These are phyloP conservation scores for Floccularia luteovirens DNA, from an alignment of 768 basidiomycete genomes.

Conservation along the genomic window DNA sequence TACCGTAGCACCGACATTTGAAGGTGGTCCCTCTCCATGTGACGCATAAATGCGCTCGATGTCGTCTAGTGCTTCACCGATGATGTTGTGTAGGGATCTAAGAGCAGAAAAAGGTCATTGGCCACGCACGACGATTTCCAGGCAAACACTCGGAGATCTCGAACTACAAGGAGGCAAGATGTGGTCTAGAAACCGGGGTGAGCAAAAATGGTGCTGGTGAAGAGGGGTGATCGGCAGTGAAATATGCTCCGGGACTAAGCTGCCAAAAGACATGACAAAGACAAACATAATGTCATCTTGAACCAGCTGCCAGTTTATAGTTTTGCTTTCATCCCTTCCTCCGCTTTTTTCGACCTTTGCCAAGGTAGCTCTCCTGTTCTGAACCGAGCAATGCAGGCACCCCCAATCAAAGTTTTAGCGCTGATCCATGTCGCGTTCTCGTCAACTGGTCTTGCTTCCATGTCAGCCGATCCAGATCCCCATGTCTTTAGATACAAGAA, in stretches of 20 bases:
- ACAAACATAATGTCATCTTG: background rate
- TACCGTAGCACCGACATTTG: constrained; percentile 8
- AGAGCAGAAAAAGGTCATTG: constrained; percentile 59
- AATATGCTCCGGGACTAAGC: background rate
- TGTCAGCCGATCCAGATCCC: background rate
- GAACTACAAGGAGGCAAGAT: background rate
- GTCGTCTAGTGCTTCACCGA: constrained; percentile 62
- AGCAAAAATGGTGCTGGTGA: background rate
- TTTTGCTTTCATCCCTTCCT: background rate
- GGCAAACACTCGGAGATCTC: constrained; percentile 3
- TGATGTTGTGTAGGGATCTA: constrained; percentile 55
- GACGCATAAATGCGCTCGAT: constrained; percentile 52
- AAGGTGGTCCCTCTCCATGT: constrained; percentile 9
- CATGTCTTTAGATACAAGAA: background rate
- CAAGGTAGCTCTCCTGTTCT: background rate
- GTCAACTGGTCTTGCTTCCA: background rate
- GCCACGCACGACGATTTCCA: constrained; percentile 1
- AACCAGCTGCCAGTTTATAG: background rate
- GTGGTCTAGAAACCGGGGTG: background rate
- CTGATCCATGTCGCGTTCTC: background rate
- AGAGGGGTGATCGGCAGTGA: background rate
- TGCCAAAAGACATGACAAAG: background rate
- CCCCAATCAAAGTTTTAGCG: background rate
- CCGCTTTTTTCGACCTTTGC: background rate
- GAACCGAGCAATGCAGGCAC: background rate